Conservation (phyloP, 768 basidiomycete species). For the Paxillus involutus region DNA sequence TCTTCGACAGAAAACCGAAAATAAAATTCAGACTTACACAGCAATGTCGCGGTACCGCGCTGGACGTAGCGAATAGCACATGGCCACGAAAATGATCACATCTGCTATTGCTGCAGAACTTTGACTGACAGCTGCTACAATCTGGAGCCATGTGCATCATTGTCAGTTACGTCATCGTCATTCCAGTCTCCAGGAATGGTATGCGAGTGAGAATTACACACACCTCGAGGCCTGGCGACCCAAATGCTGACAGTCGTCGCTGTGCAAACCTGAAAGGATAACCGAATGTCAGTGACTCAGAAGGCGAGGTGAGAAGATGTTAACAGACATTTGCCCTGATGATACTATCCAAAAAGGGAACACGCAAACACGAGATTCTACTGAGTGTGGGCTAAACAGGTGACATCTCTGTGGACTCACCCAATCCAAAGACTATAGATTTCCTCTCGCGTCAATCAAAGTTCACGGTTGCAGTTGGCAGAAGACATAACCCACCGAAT, state of each 20-base stretch:
- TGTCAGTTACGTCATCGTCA: not conserved
- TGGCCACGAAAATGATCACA: conserved; percentile 9
- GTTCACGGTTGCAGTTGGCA: not conserved
- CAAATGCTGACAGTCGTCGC: conserved; percentile 21
- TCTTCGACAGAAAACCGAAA: not conserved
- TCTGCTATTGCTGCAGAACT: conserved; percentile 7
- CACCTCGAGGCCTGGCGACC: conserved; percentile 18
- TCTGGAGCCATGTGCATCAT: conserved; percentile 3
- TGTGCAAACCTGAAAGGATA: conserved; percentile 16
- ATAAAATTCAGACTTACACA: conserved; percentile 13
- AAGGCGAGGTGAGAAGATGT: not conserved
- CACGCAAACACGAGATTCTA: not conserved
- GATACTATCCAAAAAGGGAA: conserved; percentile 9
- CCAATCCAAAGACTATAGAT: conserved; percentile 25
- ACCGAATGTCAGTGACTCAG: conserved; percentile 6
- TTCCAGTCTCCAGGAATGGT: not conserved
- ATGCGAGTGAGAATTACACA: conserved; percentile 1
- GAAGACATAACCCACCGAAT: conserved; percentile 18
- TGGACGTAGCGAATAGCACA: conserved; percentile 22
- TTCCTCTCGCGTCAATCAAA: conserved; percentile 12
- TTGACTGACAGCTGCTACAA: conserved; percentile 13
- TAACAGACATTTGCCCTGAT: conserved; percentile 27
- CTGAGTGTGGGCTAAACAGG: not conserved
- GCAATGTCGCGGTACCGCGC: conserved; percentile 12
- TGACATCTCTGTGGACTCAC: conserved; percentile 15